Percentiles rank a stretch among this genome's conserved stretches.
phyloP scores from a whole-genome alignment of 208 protist species.

The Porcisia hertigi region DNA sequence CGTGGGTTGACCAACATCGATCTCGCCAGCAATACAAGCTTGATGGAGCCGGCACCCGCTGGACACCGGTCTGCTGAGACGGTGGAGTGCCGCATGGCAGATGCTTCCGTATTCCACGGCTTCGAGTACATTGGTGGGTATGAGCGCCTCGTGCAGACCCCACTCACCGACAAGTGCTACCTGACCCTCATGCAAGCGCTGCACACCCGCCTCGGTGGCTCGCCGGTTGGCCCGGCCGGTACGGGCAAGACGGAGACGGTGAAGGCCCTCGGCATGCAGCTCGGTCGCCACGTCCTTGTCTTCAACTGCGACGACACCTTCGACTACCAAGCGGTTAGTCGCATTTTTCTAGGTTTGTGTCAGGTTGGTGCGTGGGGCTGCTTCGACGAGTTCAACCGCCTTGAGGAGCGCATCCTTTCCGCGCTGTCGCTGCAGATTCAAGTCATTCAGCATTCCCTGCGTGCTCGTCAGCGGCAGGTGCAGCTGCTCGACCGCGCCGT shows the following conservation, averaged over 20 bases:
- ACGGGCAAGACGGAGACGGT: slow-evolving; percentile 99
- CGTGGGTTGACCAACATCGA: background rate
- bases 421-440: slow-evolving; percentile 99
- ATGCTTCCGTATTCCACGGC: slow-evolving; percentile 96
- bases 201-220: slow-evolving; percentile 96
- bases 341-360: slow-evolving; percentile 99
- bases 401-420: slow-evolving; percentile 99
- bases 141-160: slow-evolving; percentile 98
- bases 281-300: slow-evolving; percentile 98
- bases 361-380: slow-evolving; percentile 99
- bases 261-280: slow-evolving; percentile 97
- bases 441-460: slow-evolving; percentile 96
- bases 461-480: slow-evolving; percentile 59
- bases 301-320: slow-evolving; percentile 99
- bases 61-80: slow-evolving; percentile 28
- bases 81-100: slow-evolving; percentile 95
- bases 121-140: slow-evolving; percentile 99
- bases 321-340: slow-evolving; percentile 97
- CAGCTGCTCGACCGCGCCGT: slow-evolving; percentile 92
- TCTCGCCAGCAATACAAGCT: slow-evolving; percentile 11
- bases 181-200: slow-evolving; percentile 99
- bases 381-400: slow-evolving; percentile 99
- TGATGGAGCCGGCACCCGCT: background rate
- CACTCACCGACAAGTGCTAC: slow-evolving; percentile 99
- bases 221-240: slow-evolving; percentile 97